Evolutionary conservation across 1,284 basidiomycete genomes (phyloP), one percentile per base, ranked within the genome.

Genomic region (Sphaerobolus stellatus): DNA sequence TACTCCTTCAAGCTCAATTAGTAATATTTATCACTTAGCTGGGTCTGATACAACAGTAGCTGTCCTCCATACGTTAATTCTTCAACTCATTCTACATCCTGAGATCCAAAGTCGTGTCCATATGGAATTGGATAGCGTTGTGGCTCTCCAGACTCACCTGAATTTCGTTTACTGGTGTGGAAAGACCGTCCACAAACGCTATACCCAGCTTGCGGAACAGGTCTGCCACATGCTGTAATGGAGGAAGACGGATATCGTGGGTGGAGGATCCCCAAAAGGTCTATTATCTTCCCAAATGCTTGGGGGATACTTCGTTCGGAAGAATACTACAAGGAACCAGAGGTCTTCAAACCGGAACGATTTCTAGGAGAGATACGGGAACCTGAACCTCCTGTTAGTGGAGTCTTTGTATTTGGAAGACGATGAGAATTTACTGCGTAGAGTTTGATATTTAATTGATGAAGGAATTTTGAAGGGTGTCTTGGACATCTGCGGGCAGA

Each of bases 71-170:
- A 72, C 75, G 0, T 80, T 82, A 59, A 78, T 82, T 64, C 71
- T 83, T n/a, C n/a, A n/a, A 20, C 77, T 83, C 73, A 64, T 79
- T 2, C 68, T 80, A n/a, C n/a, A n/a, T 61, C 82, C 80, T 13
- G 76, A 78, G 44, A 75, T 76, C 24, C 71, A 74, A 51, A 72
- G 66, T 58, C 76, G 73, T 55, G 86, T 84, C 2, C 85, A 85
- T 58, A 73, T 70, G 52, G 84, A 88, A 64, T 76, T 88, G 55
- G 84, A 88, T 63, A 61, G 71, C 24, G 76, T 88, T n/a, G 61
- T 58, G 84, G 84, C 49, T 68, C 66, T 53, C 77, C 82, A 58
- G 16, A 27, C 14, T 46, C 41, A 4, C 18, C 5, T 16, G 16
- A 24, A 27, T 43, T 46, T 33, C 75, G 86, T 54, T 73, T 88